Conservation (phyloP, 2,329 filamentous ascomycete genomes). For the Trichoderma atroviride region DNA sequence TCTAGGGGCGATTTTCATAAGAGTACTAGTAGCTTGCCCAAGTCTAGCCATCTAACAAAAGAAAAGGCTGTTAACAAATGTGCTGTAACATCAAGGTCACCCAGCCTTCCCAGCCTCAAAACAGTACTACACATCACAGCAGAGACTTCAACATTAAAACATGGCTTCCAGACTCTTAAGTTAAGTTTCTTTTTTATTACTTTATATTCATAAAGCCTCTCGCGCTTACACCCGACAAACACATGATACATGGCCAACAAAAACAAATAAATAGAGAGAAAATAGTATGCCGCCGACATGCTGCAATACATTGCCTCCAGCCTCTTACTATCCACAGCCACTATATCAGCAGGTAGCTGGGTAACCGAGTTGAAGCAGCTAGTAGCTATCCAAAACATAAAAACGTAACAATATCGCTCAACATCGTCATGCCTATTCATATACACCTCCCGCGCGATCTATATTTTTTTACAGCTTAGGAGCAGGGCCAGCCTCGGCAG, state of each 20-base stretch:
- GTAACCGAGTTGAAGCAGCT: neutral
- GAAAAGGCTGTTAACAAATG: too few relatives aligned
- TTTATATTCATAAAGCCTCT: neutral
- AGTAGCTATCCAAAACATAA: conserved; percentile 10
- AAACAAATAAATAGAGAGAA: neutral
- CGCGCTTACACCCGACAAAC: neutral
- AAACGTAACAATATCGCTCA: conserved; percentile 7
- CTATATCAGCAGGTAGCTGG: neutral
- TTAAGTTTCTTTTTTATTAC: neutral
- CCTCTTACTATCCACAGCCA: neutral
- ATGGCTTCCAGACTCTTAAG: neutral
- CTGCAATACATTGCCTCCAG: neutral
- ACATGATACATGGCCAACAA: neutral
- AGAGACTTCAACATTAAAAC: neutral
- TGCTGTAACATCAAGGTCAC: too few relatives aligned
- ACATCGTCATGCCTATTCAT: conserved; percentile 16
- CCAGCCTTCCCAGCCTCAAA: too few relatives aligned
- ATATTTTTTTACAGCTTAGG: conserved; percentile 45
- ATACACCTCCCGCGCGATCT: neutral
- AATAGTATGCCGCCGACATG: neutral
- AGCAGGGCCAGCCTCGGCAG: conserved; percentile 40
- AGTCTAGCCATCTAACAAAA: too few relatives aligned
- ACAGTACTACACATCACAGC: too few relatives aligned
- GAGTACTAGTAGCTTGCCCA: too few relatives aligned
- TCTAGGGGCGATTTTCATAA: too few relatives aligned